phyloP scores from a whole-genome alignment of 2,329 filamentous ascomycete species.

The Colletotrichum ledebouriae region DNA sequence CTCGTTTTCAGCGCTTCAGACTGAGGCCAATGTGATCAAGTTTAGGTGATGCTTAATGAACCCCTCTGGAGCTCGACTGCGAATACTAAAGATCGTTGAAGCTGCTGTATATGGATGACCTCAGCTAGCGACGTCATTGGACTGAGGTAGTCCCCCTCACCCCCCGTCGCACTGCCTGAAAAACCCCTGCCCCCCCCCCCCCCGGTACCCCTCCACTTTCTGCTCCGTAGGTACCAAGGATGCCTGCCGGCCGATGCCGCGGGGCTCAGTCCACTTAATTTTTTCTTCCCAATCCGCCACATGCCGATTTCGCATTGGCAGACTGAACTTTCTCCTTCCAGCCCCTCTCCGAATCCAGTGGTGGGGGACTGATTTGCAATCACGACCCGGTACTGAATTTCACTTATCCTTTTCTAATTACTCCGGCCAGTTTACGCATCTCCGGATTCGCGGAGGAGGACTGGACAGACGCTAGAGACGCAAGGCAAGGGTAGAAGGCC shows the following conservation, averaged over 20 bases:
- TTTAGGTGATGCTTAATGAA: no score
- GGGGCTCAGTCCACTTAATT: constrained; percentile 9
- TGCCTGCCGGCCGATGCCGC: constrained; percentile 35
- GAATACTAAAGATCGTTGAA: background rate
- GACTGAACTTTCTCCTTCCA: constrained; percentile 1
- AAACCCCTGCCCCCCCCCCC: background rate
- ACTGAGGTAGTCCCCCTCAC: background rate
- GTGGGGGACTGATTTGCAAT: constrained; percentile 44
- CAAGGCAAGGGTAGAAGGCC: constrained; percentile 10
- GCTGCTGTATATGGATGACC: constrained; percentile 19
- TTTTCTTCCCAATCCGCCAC: constrained; percentile 31
- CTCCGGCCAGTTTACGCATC: constrained; percentile 34
- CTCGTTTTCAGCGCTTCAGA: background rate
- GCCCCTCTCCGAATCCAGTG: constrained; percentile 38
- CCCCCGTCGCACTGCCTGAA: constrained; percentile 1
- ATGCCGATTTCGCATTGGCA: constrained; percentile 40
- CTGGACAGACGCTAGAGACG: background rate
- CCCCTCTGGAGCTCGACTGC: no score
- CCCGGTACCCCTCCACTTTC: no score
- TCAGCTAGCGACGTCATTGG: constrained; percentile 41
- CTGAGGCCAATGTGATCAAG: background rate
- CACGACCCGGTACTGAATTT: constrained; percentile 22
- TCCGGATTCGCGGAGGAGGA: constrained; percentile 34
- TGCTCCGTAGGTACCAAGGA: background rate
- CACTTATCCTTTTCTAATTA: constrained; percentile 13